phyloP scores from a whole-genome alignment of 805 yeast genomes.

The Nakazawaea peltata region DNA sequence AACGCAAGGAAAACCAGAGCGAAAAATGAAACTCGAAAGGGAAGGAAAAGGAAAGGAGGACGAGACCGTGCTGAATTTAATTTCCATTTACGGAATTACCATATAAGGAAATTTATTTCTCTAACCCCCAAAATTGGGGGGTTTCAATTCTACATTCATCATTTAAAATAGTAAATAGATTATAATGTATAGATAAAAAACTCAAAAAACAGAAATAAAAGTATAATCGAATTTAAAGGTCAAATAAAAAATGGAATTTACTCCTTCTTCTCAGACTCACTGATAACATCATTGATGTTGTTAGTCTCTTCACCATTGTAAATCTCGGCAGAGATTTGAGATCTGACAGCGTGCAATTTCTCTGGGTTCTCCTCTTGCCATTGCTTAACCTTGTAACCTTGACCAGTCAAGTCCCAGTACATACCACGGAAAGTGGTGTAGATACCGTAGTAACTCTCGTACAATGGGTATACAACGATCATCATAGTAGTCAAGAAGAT shows the following conservation, averaged over 20 bases:
- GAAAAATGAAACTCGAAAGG: too few species aligned
- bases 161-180: not conserved
- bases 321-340: slow-evolving; percentile 44
- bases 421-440: slow-evolving; percentile 63
- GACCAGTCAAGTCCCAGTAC: slow-evolving; percentile 82
- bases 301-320: slow-evolving; percentile 19
- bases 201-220: not conserved
- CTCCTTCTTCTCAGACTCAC: not conserved
- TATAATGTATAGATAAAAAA: not conserved
- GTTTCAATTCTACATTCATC: not conserved
- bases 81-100: too few species aligned
- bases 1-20: too few species aligned
- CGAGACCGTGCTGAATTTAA: too few species aligned
- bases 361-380: slow-evolving; percentile 78
- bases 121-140: not conserved
- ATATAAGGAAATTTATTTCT: too few species aligned
- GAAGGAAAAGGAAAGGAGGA: too few species aligned
- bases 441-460: slow-evolving; percentile 67
- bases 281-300: slow-evolving; percentile 3
- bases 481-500: slow-evolving; percentile 55
- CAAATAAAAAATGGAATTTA: not conserved
- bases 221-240: not conserved
- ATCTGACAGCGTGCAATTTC: slow-evolving; percentile 61
- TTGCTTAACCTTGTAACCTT: slow-evolving; percentile 56
- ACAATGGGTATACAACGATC: slow-evolving; percentile 63